phyloP scores from a whole-genome alignment of 129 eudicot species.

The Ambrosia artemisiifolia region DNA sequence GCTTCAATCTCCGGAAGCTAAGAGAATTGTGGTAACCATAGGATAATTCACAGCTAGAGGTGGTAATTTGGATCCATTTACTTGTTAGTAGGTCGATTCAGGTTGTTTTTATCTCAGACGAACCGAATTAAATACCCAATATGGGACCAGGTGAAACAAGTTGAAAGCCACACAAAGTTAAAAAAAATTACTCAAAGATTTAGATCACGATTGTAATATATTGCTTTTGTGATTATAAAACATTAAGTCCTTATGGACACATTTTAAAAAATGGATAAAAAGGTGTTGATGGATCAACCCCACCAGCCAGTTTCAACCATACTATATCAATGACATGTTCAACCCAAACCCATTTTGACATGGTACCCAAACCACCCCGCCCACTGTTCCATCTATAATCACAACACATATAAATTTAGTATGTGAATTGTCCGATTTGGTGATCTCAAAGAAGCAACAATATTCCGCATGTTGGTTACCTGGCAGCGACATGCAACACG shows the following conservation, averaged over 20 bases:
- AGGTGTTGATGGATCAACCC: not conserved
- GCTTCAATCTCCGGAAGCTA: too few relatives aligned
- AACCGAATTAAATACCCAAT: too few relatives aligned
- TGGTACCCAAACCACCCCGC: not conserved
- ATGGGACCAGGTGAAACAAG: not conserved
- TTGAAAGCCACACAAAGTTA: not conserved
- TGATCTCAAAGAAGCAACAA: not conserved
- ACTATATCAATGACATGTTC: not conserved
- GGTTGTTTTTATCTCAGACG: not conserved
- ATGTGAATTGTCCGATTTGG: not conserved
- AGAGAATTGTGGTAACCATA: too few relatives aligned
- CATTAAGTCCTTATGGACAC: not conserved
- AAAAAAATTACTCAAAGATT: too few relatives aligned
- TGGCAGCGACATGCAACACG: conserved; percentile 93
- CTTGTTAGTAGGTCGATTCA: not conserved
- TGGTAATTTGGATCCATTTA: not conserved
- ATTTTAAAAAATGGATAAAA: not conserved
- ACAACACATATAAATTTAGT: not conserved
- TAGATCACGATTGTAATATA: not conserved
- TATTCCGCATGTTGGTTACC: conserved; percentile 39
- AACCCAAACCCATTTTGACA: not conserved
- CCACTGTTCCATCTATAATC: not conserved
- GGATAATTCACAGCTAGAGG: too few relatives aligned
- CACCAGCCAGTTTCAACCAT: too few relatives aligned
- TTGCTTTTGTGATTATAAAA: not conserved